These are phyloP conservation scores for Heterobasidion occidentale DNA, from an alignment of 1,284 basidiomycete species.

Conservation along the genomic window DNA sequence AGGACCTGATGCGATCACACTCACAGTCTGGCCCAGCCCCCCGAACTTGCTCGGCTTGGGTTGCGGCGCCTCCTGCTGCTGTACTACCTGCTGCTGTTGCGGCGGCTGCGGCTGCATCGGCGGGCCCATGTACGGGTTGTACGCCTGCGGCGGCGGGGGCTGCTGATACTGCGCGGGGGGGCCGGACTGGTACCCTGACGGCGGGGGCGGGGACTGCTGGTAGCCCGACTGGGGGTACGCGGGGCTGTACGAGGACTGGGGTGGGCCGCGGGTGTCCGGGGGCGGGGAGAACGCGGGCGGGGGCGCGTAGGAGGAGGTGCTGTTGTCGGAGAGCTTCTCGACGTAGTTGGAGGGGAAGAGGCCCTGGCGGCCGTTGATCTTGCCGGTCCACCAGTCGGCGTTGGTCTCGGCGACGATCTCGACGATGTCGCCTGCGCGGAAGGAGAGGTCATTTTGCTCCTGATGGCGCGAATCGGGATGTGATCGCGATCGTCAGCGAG, in stretches of 20 bases:
- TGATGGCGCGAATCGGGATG: slow-evolving; percentile 19
- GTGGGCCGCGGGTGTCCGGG: background rate
- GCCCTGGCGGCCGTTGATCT: slow-evolving; percentile 45
- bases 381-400: slow-evolving; percentile 60
- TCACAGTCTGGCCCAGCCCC: slow-evolving; percentile 49
- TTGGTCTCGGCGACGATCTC: slow-evolving; percentile 56
- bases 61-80: slow-evolving; percentile 18
- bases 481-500: background rate
- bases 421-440: slow-evolving; percentile 48
- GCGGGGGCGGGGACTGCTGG: slow-evolving; percentile 13
- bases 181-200: slow-evolving; percentile 14
- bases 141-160: slow-evolving; percentile 24
- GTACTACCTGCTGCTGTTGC: slow-evolving; percentile 27
- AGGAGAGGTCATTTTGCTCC: slow-evolving; percentile 55
- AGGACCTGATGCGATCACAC: slow-evolving; percentile 10
- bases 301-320: slow-evolving; percentile 2
- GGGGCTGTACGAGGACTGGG: background rate
- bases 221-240: background rate
- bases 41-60: slow-evolving; percentile 57
- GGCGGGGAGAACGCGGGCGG: slow-evolving; percentile 11
- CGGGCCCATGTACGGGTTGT: slow-evolving; percentile 9
- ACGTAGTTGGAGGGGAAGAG: slow-evolving; percentile 61
- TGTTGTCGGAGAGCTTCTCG: slow-evolving; percentile 32
- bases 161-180: slow-evolving; percentile 15
- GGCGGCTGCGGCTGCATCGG: slow-evolving; percentile 11